Base-by-base conservation (phyloP, 2,329 filamentous ascomycete genomes). In the Xylaria sp. region DNA sequence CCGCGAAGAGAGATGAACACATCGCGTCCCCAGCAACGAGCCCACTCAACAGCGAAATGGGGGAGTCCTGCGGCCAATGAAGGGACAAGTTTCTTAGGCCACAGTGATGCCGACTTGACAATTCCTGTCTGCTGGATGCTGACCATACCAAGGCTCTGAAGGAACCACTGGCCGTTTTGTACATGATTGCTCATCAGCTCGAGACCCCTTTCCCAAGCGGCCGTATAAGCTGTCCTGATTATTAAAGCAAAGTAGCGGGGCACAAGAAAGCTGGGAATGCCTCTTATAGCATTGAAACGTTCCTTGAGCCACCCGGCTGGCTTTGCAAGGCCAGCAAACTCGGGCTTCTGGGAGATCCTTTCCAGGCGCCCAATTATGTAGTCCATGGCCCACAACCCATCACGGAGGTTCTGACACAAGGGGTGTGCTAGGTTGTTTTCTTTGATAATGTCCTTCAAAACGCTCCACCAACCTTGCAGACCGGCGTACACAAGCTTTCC, bases 381-480 rank as follows among this genome's bases (percentile, higher is more conserved):
- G 75, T 98, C 94, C 19, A 98, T 79, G 2, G 92, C 90, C 95
- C 95, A 99, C 68, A 94, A 88, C 0, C 95, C 95, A 67, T 96
- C 87, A 53, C 95, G 89, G 4, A 99, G 85, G 73, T 99, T 94
- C 72, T 97, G 90, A 76, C 94, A 98, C 11, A 99, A 84, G 0
- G 95, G 92, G 74, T 99, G 95, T 0, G 92, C 95, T 8, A 99
- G 85, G 73, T 98, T 88, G 75, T 99, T 99, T 67, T 95, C 88
- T 53, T 84, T 86, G 70, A 98, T 91, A 65, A 99, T 90, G 60
- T 91, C 84, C 70, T 92, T 89, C 43, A 99, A 80, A 0, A 97
- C 82, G 74, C 93, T 97, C 93, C 94, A 97, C 94, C 95, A 99
- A 38, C 96, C 96, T 76, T 99, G 95, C n/a, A 99, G 83, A 64